Conservation (phyloP, 768 basidiomycete genomes). For the Kwoniella dendrophila region DNA sequence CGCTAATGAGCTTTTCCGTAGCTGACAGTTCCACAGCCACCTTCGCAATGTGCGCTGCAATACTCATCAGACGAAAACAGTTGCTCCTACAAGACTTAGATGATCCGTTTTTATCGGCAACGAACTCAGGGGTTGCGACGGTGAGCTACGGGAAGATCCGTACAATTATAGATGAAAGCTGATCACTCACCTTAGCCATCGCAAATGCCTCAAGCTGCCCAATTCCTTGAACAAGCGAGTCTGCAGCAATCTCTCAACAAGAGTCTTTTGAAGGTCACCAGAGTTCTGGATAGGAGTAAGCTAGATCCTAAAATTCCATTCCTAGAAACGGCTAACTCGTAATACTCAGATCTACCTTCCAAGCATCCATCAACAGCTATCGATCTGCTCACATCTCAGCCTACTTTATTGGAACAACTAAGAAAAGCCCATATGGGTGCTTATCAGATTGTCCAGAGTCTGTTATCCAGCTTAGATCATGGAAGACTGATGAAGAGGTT, state of each 20-base stretch:
- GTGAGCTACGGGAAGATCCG: slow-evolving; percentile 19
- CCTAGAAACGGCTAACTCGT: slow-evolving; percentile 10
- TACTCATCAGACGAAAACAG: slow-evolving; percentile 79
- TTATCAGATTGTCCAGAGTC: slow-evolving; percentile 84
- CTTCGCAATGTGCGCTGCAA: slow-evolving; percentile 95
- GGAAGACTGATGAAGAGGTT: slow-evolving; percentile 83
- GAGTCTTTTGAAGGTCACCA: slow-evolving; percentile 55
- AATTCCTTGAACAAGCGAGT: slow-evolving; percentile 53
- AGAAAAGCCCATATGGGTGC: slow-evolving; percentile 90
- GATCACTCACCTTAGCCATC: slow-evolving; percentile 19
- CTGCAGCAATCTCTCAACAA: slow-evolving; percentile 54
- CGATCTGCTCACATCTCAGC: slow-evolving; percentile 76
- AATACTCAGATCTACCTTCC: slow-evolving; percentile 64
- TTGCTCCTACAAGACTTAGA: slow-evolving; percentile 65
- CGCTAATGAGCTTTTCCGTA: not conserved
- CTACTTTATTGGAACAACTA: slow-evolving; percentile 77
- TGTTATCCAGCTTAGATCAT: slow-evolving; percentile 88
- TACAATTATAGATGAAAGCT: too few relatives aligned
- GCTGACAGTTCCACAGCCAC: slow-evolving; percentile 62
- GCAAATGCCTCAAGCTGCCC: slow-evolving; percentile 48
- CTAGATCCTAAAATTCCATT: not conserved
- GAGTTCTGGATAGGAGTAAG: slow-evolving; percentile 52
- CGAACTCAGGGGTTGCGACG: slow-evolving; percentile 49
- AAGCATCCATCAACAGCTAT: slow-evolving; percentile 77
- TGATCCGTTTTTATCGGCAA: slow-evolving; percentile 71